Base-by-base conservation (phyloP, 1,284 basidiomycete genomes). In the Cutaneotrichosporon cyanovorans region DNA sequence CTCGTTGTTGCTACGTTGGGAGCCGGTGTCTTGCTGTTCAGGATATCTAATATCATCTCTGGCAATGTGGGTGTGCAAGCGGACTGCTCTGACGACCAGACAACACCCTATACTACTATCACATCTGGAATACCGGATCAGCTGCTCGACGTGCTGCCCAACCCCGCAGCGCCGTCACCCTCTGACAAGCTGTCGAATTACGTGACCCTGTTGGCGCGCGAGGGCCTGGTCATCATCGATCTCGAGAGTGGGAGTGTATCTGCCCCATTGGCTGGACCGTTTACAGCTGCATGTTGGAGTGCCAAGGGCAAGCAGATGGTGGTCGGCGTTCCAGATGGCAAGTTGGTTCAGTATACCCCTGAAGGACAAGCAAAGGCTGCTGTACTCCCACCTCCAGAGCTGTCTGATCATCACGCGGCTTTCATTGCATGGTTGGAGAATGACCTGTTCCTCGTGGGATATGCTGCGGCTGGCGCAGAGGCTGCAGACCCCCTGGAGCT, bases 291-390 rank as follows among this genome's bases (percentile, higher is more conserved):
- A 2, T 73, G 72, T 56, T 79, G 77, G 77, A 77, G 75, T 2
- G 73, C 73, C 20, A 77, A 75, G 56, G 77, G 77, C 36, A 78
- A 78, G 63, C 77, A 78, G 58, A 60, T 78, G n/a, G 74, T 74
- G 3, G 59, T 75, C 5, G 77, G 77, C 12, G 65, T 67, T 2
- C 53, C 60, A 1, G 49, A 62, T 3, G 76, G 77, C 20, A 62
- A 61, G 34, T 57, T 78, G 21, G 60, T 68, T 4, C 77, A 78
- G 53, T 72, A 74, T 53, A 74, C 75, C 2, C 77, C 77, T 3
- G 74, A 76, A 25, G 77, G 77, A 3, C 62, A 65, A 12, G 57
- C 62, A 15, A 78, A 78, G 58, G 71, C 73, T 5, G 58, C 66
- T 18, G 63, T 78, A 3, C 63, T 71, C 1, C 49, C 61, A 11